Conservation (phyloP, 2,329 filamentous ascomycete genomes). For the Alternaria brassicicola region DNA sequence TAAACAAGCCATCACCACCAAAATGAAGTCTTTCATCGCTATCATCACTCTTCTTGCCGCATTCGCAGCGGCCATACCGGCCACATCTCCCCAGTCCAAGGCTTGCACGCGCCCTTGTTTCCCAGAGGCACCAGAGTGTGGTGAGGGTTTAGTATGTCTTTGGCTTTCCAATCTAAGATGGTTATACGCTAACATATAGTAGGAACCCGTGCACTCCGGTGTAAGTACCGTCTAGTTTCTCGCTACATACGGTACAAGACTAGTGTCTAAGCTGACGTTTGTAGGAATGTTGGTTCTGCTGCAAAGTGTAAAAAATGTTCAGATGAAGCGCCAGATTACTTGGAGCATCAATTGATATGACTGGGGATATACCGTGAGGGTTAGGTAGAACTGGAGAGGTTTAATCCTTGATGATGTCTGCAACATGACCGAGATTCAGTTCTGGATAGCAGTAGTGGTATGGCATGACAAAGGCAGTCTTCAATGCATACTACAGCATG, state of each 20-base stretch:
- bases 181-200: background rate
- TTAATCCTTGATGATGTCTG: background rate
- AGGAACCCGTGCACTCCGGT: background rate
- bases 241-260: no score
- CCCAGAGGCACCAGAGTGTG: background rate
- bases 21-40: background rate
- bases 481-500: background rate
- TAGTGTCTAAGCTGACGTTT: background rate
- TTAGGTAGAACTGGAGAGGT: background rate
- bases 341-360: background rate
- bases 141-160: background rate
- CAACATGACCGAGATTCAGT: background rate
- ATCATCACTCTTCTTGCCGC: background rate
- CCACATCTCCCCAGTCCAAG: background rate
- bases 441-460: background rate
- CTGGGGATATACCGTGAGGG: background rate
- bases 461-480: background rate
- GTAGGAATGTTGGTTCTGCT: slow-evolving; percentile 2
- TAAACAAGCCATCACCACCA: background rate
- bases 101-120: background rate
- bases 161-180: background rate
- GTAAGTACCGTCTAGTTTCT: background rate
- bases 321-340: background rate
- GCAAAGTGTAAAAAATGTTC: background rate
- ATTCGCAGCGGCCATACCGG: background rate